Percentiles rank a stretch among this genome's conserved stretches.
These are phyloP conservation scores for Curvularia eragrostidis DNA, from an alignment of 2,329 filamentous ascomycete genomes.

Conservation along the genomic window DNA sequence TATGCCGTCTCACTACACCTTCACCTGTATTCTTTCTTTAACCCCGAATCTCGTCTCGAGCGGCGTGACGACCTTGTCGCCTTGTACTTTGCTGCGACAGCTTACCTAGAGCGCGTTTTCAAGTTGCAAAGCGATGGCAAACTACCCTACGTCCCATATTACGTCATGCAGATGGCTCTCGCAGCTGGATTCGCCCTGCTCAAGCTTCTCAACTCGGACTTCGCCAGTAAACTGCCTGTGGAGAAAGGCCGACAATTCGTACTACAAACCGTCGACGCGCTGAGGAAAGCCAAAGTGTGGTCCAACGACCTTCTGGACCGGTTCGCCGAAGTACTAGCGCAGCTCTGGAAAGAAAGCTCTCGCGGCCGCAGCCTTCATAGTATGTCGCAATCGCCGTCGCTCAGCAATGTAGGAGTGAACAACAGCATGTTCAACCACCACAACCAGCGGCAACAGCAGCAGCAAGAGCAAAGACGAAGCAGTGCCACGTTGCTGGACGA, in stretches of 20 bases:
- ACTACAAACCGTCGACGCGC: slow-evolving; percentile 71
- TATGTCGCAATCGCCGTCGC: slow-evolving; percentile 47
- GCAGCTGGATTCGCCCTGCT: slow-evolving; percentile 78
- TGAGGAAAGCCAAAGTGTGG: slow-evolving; percentile 75
- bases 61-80: slow-evolving; percentile 71
- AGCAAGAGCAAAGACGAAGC: slow-evolving; percentile 34
- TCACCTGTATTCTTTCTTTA: slow-evolving; percentile 80
- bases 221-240: slow-evolving; percentile 67
- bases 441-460: slow-evolving; percentile 31
- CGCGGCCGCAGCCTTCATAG: slow-evolving; percentile 47
- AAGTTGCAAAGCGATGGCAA: slow-evolving; percentile 64
- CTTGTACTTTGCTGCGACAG: slow-evolving; percentile 73
- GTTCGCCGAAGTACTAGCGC: slow-evolving; percentile 82
- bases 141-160: slow-evolving; percentile 73
- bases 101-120: slow-evolving; percentile 67
- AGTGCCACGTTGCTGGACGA: slow-evolving; percentile 62
- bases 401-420: slow-evolving; percentile 41
- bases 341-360: slow-evolving; percentile 75
- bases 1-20: slow-evolving; percentile 77
- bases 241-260: slow-evolving; percentile 73
- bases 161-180: slow-evolving; percentile 86
- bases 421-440: slow-evolving; percentile 45
- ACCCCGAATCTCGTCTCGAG: slow-evolving; percentile 70
- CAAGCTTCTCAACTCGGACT: slow-evolving; percentile 78
- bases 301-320: slow-evolving; percentile 82